These are phyloP conservation scores for Apodospora peruviana DNA, from an alignment of 495 filamentous ascomycete genomes.

Conservation along the genomic window DNA sequence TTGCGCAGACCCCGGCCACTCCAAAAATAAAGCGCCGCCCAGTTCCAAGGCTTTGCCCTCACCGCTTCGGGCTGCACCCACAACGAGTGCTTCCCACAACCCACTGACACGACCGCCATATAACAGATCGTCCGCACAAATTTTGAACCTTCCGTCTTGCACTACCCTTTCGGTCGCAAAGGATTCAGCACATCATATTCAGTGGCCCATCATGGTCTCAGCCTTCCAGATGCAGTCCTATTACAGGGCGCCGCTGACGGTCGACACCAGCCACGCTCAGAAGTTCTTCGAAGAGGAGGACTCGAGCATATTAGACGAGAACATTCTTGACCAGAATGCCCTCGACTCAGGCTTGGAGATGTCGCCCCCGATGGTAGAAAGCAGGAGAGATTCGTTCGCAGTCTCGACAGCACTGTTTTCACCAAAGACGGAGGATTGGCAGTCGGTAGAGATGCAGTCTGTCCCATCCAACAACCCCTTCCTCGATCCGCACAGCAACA, in stretches of 20 bases:
- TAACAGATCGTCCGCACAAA: conserved; percentile 24
- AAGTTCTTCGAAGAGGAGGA: conserved; percentile 75
- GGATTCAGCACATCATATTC: conserved; percentile 9
- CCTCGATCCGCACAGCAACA: conserved; percentile 51
- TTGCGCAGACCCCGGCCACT: conserved; percentile 13
- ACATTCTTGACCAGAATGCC: conserved; percentile 66
- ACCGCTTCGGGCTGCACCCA: conserved; percentile 26
- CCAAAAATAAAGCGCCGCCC: conserved; percentile 24
- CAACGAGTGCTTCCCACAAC: no score
- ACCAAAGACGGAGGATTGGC: conserved; percentile 71
- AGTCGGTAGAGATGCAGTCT: conserved; percentile 52
- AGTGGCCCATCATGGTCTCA: conserved; percentile 43
- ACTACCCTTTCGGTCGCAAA: conserved; percentile 1
- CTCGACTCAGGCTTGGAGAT: conserved; percentile 65
- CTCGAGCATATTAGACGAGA: conserved; percentile 75
- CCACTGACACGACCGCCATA: conserved; percentile 33
- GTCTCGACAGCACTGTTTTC: conserved; percentile 62
- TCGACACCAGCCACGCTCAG: conserved; percentile 54
- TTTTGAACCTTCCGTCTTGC: conserved; percentile 11
- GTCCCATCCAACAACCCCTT: conserved; percentile 57
- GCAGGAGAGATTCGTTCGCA: conserved; percentile 68
- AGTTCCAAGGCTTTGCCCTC: conserved; percentile 19
- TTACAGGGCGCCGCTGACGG: conserved; percentile 57
- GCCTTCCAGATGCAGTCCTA: conserved; percentile 52
- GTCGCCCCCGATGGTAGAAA: conserved; percentile 58